Conservation (phyloP, 441 rosid genomes). For the Arabidopsis hybrid region DNA sequence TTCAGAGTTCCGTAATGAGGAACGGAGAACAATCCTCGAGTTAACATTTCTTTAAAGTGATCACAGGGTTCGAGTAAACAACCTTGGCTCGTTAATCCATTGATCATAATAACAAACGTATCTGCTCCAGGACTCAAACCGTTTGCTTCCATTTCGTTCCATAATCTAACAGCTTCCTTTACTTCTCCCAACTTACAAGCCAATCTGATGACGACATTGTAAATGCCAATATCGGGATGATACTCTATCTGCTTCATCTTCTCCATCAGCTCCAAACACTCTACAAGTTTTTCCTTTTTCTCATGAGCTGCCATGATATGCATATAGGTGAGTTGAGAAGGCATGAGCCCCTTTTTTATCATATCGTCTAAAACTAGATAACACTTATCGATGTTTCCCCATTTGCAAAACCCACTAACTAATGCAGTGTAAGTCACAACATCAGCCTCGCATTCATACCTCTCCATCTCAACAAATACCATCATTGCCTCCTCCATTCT, state of each 20-base stretch:
- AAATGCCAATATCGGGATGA: slow-evolving; percentile 59
- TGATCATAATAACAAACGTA: slow-evolving; percentile 65
- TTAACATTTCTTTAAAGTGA: slow-evolving; percentile 82
- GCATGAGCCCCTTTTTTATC: slow-evolving; percentile 60
- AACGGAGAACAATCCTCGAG: slow-evolving; percentile 67
- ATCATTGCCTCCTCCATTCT: slow-evolving; percentile 81
- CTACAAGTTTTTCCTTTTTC: slow-evolving; percentile 77
- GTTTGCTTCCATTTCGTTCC: slow-evolving; percentile 76
- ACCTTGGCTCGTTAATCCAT: slow-evolving; percentile 70
- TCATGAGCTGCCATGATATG: slow-evolving; percentile 83
- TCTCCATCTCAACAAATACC: slow-evolving; percentile 78
- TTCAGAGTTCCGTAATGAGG: slow-evolving; percentile 74
- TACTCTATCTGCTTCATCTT: slow-evolving; percentile 69
- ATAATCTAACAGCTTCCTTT: slow-evolving; percentile 59
- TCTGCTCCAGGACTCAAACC: slow-evolving; percentile 78
- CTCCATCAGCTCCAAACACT: slow-evolving; percentile 66
- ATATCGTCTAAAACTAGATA: slow-evolving; percentile 65
- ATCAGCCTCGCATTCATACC: slow-evolving; percentile 73
- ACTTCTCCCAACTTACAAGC: slow-evolving; percentile 80
- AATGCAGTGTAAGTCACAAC: slow-evolving; percentile 68
- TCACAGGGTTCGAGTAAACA: slow-evolving; percentile 68
- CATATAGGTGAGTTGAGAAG: slow-evolving; percentile 66
- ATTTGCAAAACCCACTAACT: slow-evolving; percentile 84
- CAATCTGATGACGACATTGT: slow-evolving; percentile 71
- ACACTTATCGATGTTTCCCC: slow-evolving; percentile 66